Evolutionary conservation across 2,329 filamentous ascomycete species (phyloP).

Genomic region (Sporothrix brunneoviolacea): DNA sequence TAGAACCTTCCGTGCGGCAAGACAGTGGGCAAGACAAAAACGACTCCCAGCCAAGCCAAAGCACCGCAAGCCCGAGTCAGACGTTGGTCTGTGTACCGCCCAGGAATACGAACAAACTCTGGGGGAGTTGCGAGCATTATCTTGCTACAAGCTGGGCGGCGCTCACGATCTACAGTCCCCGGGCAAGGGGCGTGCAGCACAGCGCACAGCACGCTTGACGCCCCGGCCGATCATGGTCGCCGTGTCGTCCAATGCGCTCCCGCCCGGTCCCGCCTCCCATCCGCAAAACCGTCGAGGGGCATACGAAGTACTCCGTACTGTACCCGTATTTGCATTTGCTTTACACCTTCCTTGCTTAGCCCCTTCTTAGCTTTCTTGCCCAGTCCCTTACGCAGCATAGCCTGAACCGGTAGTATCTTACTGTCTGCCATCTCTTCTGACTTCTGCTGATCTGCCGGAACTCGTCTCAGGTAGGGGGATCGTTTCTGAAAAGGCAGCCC

Average conservation of each 20-base stretch:
- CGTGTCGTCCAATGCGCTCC: too few relatives aligned
- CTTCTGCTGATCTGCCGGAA: constrained; percentile 8
- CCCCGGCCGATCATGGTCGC: too few relatives aligned
- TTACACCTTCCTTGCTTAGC: background rate
- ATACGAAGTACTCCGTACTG: too few relatives aligned
- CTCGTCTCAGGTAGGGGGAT: constrained; percentile 4
- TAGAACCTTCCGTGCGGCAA: background rate
- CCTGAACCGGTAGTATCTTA: too few relatives aligned
- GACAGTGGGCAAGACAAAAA: constrained; percentile 3
- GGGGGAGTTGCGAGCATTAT: too few relatives aligned
- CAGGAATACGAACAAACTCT: constrained; percentile 1
- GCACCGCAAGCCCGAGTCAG: background rate
- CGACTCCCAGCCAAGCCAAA: background rate
- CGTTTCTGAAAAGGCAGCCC: constrained; percentile 3
- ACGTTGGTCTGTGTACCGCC: constrained; percentile 6
- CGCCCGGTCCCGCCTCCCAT: too few relatives aligned
- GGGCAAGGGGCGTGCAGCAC: constrained; percentile 1
- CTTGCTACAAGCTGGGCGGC: background rate
- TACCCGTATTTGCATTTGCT: too few relatives aligned
- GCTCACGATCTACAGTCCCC: background rate
- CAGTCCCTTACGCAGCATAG: too few relatives aligned
- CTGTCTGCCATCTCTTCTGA: background rate
- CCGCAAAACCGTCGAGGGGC: too few relatives aligned
- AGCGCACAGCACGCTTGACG: too few relatives aligned
- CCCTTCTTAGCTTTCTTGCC: too few relatives aligned